Base-by-base conservation (phyloP, 768 basidiomycete species). In the Cystofilobasidium bisporidii region DNA sequence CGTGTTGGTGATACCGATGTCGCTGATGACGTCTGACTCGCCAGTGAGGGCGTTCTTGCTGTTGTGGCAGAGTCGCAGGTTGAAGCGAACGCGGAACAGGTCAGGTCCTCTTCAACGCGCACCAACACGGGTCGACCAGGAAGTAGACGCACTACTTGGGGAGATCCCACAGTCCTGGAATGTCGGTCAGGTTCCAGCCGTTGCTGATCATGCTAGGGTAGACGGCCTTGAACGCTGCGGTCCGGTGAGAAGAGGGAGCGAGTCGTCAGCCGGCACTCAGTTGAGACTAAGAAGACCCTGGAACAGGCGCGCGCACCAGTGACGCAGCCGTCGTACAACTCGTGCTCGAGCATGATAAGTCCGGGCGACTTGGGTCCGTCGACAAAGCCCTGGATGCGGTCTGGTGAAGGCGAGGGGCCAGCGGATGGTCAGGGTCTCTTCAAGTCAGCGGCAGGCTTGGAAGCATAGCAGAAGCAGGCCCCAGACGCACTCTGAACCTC, bases 301-400 rank as follows among this genome's bases (percentile, higher is more conserved):
- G 17, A 24, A 33, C 8, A 38, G 40, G 47, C 40, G 4, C 17
- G 40, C 55, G 83, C 48, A 79, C 72, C n/a, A n/a, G n/a, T n/a
- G 28, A 90, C 85, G 36, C 86, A 79, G 70, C 79, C 75, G 48
- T 82, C 77, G 40, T 81, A 82, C 30, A 86, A 78, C 77, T 96
- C 93, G 76, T 97, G 93, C 75, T 94, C 87, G 69, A 96, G 81
- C 64, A 89, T 80, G 70, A 91, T 80, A 30, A 93, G 82, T 40
- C 93, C 93, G 3, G 89, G 86, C 12, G 76, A 78, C 75, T 91
- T 90, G 60, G 87, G 78, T 36, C 85, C 87, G 80, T 74, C 50
- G 33, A 75, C 61, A 69, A 71, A 90, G 63, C 63, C 53, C 20
- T 20, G 30, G 41, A 64, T 3, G 22, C n/a, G 47, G 14, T n/a